Evolutionary conservation across 2,329 filamentous ascomycete genomes (phyloP).

Genomic region (Ceratocystis cacaofunesta): DNA sequence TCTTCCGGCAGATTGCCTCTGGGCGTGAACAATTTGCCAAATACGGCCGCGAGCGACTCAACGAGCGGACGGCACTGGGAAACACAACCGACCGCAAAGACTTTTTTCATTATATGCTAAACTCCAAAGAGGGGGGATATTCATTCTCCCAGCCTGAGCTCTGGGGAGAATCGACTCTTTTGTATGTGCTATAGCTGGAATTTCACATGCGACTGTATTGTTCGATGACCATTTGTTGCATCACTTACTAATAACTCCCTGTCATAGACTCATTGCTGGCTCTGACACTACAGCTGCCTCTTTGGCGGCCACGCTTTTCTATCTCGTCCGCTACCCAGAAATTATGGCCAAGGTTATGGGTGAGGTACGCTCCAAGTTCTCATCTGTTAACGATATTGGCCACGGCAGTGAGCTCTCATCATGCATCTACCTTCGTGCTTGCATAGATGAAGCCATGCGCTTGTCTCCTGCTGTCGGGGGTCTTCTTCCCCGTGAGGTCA

Average conservation of each 20-base stretch:
- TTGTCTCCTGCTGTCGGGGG: constrained; percentile 46
- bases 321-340: constrained; percentile 39
- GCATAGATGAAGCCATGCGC: constrained; percentile 51
- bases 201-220: neutral
- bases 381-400: constrained; percentile 38
- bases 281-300: constrained; percentile 59
- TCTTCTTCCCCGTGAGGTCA: constrained; percentile 44
- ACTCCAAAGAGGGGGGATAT: constrained; percentile 52
- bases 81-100: constrained; percentile 50
- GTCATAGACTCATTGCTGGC: constrained; percentile 47
- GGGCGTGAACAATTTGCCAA: constrained; percentile 56
- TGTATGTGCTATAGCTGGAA: constrained; percentile 28
- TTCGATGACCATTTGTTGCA: neutral
- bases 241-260: neutral
- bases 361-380: constrained; percentile 40
- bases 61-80: constrained; percentile 50
- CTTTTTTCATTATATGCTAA: constrained; percentile 62
- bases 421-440: constrained; percentile 46
- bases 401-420: constrained; percentile 35
- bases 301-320: constrained; percentile 47
- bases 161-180: constrained; percentile 55
- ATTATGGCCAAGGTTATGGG: constrained; percentile 33
- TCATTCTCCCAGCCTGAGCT: constrained; percentile 52
- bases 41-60: constrained; percentile 53
- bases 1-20: constrained; percentile 52